phyloP scores from a whole-genome alignment of 306 rosid genomes.

The Fragaria vesca region DNA sequence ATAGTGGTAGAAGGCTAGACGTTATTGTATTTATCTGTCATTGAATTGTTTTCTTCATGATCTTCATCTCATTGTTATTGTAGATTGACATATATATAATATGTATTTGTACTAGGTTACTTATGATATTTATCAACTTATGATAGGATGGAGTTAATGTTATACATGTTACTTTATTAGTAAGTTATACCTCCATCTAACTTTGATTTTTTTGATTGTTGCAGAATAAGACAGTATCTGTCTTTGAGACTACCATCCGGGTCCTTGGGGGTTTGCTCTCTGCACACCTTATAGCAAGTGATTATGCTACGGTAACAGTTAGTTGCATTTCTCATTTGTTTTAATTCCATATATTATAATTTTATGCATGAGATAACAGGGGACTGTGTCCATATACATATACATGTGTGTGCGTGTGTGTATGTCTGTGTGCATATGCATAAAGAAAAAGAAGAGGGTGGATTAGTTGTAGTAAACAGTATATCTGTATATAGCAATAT shows the following conservation, averaged over 20 bases:
- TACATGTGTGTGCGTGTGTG: background rate
- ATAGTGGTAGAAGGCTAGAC: background rate
- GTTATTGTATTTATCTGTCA: background rate
- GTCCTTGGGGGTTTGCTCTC: constrained; percentile 92
- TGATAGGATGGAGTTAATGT: background rate
- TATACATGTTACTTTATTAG: background rate
- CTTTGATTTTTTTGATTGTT: constrained; percentile 14
- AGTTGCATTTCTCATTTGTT: background rate
- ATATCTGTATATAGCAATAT: background rate
- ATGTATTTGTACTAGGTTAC: background rate
- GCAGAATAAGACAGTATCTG: constrained; percentile 94
- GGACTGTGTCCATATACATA: background rate
- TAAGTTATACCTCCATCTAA: constrained; percentile 6
- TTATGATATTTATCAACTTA: background rate
- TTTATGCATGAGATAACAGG: background rate
- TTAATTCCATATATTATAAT: background rate
- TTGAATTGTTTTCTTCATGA: constrained; percentile 2
- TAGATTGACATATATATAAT: background rate
- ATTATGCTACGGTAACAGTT: constrained; percentile 78
- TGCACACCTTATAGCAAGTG: constrained; percentile 87
- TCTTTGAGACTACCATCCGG: constrained; percentile 88
- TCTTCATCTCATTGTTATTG: background rate
- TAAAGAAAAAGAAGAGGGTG: background rate
- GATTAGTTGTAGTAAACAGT: background rate
- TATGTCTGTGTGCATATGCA: background rate